phyloP scores from a whole-genome alignment of 805 yeast genomes.

The Kuraishia piskuri region DNA sequence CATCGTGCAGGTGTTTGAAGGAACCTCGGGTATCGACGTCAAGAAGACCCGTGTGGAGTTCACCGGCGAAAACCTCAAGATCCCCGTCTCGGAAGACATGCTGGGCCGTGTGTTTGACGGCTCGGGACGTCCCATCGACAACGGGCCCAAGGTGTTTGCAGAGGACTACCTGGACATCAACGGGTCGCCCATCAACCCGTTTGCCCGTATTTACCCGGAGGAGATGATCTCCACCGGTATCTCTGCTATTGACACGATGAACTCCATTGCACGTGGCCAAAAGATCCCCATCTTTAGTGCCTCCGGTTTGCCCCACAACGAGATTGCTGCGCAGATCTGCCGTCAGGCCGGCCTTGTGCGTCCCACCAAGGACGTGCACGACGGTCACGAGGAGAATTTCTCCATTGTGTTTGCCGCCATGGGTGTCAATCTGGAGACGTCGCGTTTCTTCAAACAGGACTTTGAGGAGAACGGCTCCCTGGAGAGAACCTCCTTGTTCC shows the following conservation, averaged over 20 bases:
- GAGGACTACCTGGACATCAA: constrained; percentile 97
- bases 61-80: constrained; percentile 89
- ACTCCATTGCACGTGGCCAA: constrained; percentile 99
- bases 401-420: constrained; percentile 98
- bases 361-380: constrained; percentile 99
- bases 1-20: constrained; percentile 97
- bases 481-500: constrained; percentile 94
- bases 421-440: constrained; percentile 99
- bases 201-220: constrained; percentile 97
- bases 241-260: constrained; percentile 98
- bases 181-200: constrained; percentile 98
- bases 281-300: constrained; percentile 99
- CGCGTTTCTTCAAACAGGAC: constrained; percentile 97
- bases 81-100: constrained; percentile 94
- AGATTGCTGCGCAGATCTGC: constrained; percentile 99
- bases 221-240: constrained; percentile 99
- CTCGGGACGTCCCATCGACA: constrained; percentile 96
- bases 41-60: constrained; percentile 96
- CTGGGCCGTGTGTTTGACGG: constrained; percentile 98
- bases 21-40: constrained; percentile 97
- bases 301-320: constrained; percentile 98
- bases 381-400: constrained; percentile 99
- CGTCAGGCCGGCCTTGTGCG: constrained; percentile 99
- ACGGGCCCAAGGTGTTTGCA: constrained; percentile 97
- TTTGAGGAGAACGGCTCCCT: constrained; percentile 98